Evolutionary conservation across 179 eudicot genomes (phyloP).

Genomic region (Corrigiola litoralis): DNA sequence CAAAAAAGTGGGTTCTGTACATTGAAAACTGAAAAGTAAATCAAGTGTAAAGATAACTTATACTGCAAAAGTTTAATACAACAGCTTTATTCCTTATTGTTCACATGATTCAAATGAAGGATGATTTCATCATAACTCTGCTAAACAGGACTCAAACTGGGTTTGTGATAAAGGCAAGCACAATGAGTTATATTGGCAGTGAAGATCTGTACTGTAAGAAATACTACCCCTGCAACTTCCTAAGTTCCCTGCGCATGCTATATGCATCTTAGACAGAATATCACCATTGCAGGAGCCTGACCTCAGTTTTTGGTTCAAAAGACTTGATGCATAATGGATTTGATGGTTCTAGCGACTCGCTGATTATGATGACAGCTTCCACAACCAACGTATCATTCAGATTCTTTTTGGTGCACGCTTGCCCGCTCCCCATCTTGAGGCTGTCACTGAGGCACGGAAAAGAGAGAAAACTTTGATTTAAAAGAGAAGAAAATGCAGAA

Average conservation of each 20-base stretch:
- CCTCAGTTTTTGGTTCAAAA: conserved; percentile 64
- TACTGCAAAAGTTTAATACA: not conserved
- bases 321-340: conserved; percentile 50
- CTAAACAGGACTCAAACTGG: not conserved
- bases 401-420: conserved; percentile 40
- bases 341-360: conserved; percentile 37
- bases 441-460: conserved; percentile 36
- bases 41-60: not conserved
- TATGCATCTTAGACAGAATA: not conserved
- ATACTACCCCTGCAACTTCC: not conserved
- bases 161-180: not conserved
- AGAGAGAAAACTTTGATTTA: not conserved
- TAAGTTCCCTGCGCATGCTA: not conserved
- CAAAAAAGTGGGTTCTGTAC: not conserved
- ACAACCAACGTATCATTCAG: conserved; percentile 33
- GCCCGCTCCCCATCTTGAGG: conserved; percentile 68
- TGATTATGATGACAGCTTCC: conserved; percentile 75
- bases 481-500: not conserved
- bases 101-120: no score
- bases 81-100: no score
- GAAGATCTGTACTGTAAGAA: not conserved
- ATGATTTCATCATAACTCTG: not conserved
- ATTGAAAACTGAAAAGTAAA: not conserved
- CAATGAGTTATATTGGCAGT: not conserved
- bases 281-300: conserved; percentile 14